Base-by-base conservation (phyloP, 2,329 filamentous ascomycete genomes). In the Pyricularia grisea region DNA sequence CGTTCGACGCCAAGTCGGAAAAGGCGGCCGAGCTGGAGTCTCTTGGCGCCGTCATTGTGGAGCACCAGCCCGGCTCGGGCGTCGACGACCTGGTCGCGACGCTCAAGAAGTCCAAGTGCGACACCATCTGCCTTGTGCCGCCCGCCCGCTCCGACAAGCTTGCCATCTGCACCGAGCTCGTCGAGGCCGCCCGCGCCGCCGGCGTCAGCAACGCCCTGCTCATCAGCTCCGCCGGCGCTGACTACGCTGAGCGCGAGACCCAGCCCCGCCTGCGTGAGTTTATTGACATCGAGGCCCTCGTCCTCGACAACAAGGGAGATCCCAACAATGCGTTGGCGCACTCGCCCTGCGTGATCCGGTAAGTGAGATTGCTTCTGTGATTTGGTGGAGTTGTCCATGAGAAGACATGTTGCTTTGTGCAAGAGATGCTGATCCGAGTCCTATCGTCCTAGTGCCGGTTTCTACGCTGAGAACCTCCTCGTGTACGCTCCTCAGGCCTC, bases 391-490 rank as follows among this genome's bases (percentile, higher is more conserved):
- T 42, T 2, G 14, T 42, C 33, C 33, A 36, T 10, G 33, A 11
- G 33, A 10, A 36, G 33, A 36, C 33, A 36, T 42, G 36, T 42
- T 11, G 2, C 6, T 33, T 28, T 30, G 20, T 42, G 55, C 61
- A 23, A 50, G 14, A 27, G 67, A 63, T 20, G 36, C 30, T 17
- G 14, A 25, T 36, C 33, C 4, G 63, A 36, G 28, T 66, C 36
- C 20, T 12, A 20, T 31, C 31, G 10, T 65, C 31, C 3, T 55
- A 63, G 81, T 4, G 81, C 82, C 20, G 82, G 82, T 3, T 84
- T 84, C 71, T 84, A 84, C 70, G 81, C 82, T 3, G 82, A 85
- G 74, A 85, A 85, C 68, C 74, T 85, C n/a, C 77, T 85, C 2
- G 72, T 81, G 1, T 84, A 85, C 71, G 76, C 80, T 2, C 78